phyloP scores from a whole-genome alignment of 768 basidiomycete species.

The Gyrodon lividus region DNA sequence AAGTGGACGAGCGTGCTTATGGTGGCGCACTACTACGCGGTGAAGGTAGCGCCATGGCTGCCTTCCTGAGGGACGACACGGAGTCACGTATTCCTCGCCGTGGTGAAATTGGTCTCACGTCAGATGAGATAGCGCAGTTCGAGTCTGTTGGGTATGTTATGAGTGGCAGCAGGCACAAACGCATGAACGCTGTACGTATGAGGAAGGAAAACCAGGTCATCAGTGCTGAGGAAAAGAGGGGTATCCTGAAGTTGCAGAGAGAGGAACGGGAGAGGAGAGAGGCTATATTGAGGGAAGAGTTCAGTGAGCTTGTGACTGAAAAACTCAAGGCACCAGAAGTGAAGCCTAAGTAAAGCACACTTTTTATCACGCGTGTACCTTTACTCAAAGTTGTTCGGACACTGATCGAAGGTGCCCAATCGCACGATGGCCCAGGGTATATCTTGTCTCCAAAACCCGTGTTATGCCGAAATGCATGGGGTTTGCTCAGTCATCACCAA shows the following conservation, averaged over 20 bases:
- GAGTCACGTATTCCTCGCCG: slow-evolving; percentile 92
- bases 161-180: slow-evolving; percentile 90
- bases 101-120: slow-evolving; percentile 95
- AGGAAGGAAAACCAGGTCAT: slow-evolving; percentile 99
- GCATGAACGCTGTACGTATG: slow-evolving; percentile 99
- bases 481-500: background rate
- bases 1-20: slow-evolving; percentile 80
- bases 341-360: slow-evolving; percentile 11
- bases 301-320: slow-evolving; percentile 78
- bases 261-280: slow-evolving; percentile 94
- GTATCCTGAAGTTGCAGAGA: slow-evolving; percentile 90
- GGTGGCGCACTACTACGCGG: slow-evolving; percentile 89
- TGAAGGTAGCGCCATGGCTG: slow-evolving; percentile 98
- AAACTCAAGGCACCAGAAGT: slow-evolving; percentile 55
- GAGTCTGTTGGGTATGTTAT: slow-evolving; percentile 96
- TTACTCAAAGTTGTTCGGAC: too few relatives aligned
- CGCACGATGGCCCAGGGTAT: too few relatives aligned
- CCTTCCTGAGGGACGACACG: slow-evolving; percentile 85
- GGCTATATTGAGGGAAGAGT: slow-evolving; percentile 84
- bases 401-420: background rate
- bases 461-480: too few relatives aligned
- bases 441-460: too few relatives aligned
- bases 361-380: too few relatives aligned
- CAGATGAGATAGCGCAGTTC: slow-evolving; percentile 82
- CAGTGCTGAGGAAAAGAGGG: slow-evolving; percentile 96